phyloP scores from a whole-genome alignment of 257 asterid genomes.

The Gardenia jasminoides region DNA sequence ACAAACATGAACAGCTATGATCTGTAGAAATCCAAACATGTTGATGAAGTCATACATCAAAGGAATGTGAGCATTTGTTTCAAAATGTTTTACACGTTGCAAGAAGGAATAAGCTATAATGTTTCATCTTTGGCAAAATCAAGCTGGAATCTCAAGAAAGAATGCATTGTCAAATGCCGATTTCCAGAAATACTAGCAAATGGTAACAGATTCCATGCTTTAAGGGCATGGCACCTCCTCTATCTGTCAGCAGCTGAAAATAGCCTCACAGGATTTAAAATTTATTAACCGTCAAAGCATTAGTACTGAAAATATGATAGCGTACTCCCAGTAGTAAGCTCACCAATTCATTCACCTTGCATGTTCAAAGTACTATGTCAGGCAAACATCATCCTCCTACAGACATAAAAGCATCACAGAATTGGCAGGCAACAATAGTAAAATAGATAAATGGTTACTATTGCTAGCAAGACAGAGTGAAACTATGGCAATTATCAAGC shows the following conservation, averaged over 20 bases:
- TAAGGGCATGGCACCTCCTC: not conserved
- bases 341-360: too few relatives aligned
- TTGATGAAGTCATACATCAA: too few relatives aligned
- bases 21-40: too few relatives aligned
- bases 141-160: not conserved
- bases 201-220: not conserved
- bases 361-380: not conserved
- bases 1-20: not conserved
- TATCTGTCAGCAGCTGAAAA: not conserved
- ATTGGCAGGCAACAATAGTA: not conserved
- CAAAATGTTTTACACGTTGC: too few relatives aligned
- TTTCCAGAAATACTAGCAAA: not conserved
- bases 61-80: too few relatives aligned
- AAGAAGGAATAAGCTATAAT: not conserved
- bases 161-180: not conserved
- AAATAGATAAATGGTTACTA: not conserved
- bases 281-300: too few relatives aligned
- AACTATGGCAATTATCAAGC: not conserved
- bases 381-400: not conserved
- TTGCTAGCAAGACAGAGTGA: not conserved
- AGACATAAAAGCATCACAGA: not conserved
- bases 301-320: too few relatives aligned
- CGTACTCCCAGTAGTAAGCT: not conserved
- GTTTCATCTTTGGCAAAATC: not conserved
- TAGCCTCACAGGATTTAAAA: not conserved